phyloP scores from a whole-genome alignment of 176 grass and related monocot species.

The Panicum miliaceum region DNA sequence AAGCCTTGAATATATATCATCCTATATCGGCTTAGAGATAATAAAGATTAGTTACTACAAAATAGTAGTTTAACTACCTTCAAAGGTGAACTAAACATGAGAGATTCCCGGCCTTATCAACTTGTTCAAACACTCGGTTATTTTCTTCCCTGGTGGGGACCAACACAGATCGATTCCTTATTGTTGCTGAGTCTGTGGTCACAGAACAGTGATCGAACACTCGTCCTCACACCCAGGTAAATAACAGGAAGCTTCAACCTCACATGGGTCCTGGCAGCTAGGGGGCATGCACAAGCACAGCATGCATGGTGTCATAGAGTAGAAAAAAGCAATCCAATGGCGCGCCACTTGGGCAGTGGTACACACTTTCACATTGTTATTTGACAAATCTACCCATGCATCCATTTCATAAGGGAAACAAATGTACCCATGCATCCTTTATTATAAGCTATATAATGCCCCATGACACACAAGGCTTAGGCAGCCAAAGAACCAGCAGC shows the following conservation, averaged over 20 bases:
- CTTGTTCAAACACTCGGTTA: not conserved
- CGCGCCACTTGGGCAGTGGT: not conserved
- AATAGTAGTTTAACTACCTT: not conserved
- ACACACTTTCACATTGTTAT: not conserved
- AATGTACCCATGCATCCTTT: not conserved
- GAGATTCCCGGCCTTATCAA: conserved; percentile 7
- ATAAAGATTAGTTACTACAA: not conserved
- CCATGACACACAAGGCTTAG: not conserved
- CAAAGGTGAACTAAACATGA: not conserved
- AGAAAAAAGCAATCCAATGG: conserved; percentile 12
- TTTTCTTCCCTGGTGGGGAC: not conserved
- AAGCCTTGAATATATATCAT: not conserved
- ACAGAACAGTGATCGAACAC: not conserved
- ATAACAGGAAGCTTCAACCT: not conserved
- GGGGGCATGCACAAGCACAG: conserved; percentile 6
- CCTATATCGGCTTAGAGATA: not conserved
- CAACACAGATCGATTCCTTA: not conserved
- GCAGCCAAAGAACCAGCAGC: conserved; percentile 23
- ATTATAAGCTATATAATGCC: conserved; percentile 28
- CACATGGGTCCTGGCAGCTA: not conserved
- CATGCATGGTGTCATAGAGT: not conserved
- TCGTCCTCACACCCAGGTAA: not conserved
- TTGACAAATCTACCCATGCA: conserved; percentile 8
- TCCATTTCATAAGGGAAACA: not conserved
- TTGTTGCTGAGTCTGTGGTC: not conserved